Evolutionary conservation across 140 eudicot species (phyloP), one percentile per base, ranked within the genome.

Genomic region (Senecio squalidus): DNA sequence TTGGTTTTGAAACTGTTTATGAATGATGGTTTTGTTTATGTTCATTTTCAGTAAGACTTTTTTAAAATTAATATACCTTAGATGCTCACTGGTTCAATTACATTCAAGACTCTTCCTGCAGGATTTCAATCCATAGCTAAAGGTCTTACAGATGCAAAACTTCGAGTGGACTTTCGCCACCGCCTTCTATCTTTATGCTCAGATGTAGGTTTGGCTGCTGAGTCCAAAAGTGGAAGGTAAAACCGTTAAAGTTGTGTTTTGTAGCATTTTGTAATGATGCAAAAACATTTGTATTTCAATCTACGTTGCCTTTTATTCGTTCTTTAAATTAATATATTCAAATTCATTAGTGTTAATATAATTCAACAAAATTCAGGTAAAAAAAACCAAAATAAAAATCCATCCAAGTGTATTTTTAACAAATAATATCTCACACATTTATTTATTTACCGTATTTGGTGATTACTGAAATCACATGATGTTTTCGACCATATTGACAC

Each of bases 121-220:
- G 99, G 95, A 31, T 88, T 93, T 74, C 77, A 88, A 66, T 74
- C 75, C 66, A 84, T 93, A 71, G 99, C 96, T 43, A 69, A 72
- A 64, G 94, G 82, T 70, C 85, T 93, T 34, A 58, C 89, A 39
- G 74, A 47, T 69, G 69, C 54, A 62, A 87, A 88, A 54, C 71
- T 93, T 79, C 88, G 99, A 52, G 75, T 82, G 22, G 96, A 93
- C 70, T 88, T 82, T 71, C 99, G 99, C 34, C 85, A 88, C 45
- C 95, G 99, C 45, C 67, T 93, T 72, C 69, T 93, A 36, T 93
- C 99, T 26, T 76, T 93, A 74, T 93, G 99, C 83, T 93, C 99
- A 59, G 99, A 93, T 74, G 99, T 93, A 10, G 99, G 99, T 62
- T 76, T 87, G 82, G 99, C 96, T 65, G 96, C 99, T 2, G 99